These are phyloP conservation scores for Cystobasidium slooffiae DNA, from an alignment of 1,284 basidiomycete species.

Conservation along the genomic window DNA sequence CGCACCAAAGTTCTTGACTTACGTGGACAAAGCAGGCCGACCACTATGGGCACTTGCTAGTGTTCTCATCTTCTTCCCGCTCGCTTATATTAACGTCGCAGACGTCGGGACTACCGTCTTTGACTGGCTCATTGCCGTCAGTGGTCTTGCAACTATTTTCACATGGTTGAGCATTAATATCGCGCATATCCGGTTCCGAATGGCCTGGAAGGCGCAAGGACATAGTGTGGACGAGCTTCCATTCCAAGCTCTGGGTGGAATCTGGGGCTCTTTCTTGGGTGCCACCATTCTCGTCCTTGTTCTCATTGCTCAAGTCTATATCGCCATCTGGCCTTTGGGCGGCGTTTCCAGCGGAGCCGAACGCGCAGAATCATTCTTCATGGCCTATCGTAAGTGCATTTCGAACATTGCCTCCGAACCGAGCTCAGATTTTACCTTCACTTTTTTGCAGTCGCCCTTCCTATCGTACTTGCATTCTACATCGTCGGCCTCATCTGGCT, in stretches of 20 bases:
- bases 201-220: slow-evolving; percentile 60
- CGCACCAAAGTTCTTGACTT: slow-evolving; percentile 59
- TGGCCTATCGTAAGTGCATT: slow-evolving; percentile 57
- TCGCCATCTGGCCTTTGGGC: slow-evolving; percentile 52
- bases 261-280: slow-evolving; percentile 60
- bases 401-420: not conserved
- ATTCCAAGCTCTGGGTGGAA: slow-evolving; percentile 58
- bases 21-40: slow-evolving; percentile 62
- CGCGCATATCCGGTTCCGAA: slow-evolving; percentile 59
- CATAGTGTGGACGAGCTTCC: slow-evolving; percentile 52
- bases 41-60: slow-evolving; percentile 59
- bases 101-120: slow-evolving; percentile 52
- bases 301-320: slow-evolving; percentile 49
- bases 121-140: slow-evolving; percentile 60
- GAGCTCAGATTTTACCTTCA: not conserved
- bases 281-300: slow-evolving; percentile 53
- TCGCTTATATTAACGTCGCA: slow-evolving; percentile 56
- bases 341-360: slow-evolving; percentile 50
- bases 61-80: slow-evolving; percentile 57
- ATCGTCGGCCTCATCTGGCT: slow-evolving; percentile 56
- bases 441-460: slow-evolving; percentile 44
- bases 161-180: slow-evolving; percentile 48
- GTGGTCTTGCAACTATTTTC: slow-evolving; percentile 61
- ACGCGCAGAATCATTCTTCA: slow-evolving; percentile 60
- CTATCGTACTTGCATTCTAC: slow-evolving; percentile 57